Evolutionary conservation across 257 asterid genomes (phyloP), one percentile per base, ranked within the genome.

Genomic region (Solanum dulcamara): DNA sequence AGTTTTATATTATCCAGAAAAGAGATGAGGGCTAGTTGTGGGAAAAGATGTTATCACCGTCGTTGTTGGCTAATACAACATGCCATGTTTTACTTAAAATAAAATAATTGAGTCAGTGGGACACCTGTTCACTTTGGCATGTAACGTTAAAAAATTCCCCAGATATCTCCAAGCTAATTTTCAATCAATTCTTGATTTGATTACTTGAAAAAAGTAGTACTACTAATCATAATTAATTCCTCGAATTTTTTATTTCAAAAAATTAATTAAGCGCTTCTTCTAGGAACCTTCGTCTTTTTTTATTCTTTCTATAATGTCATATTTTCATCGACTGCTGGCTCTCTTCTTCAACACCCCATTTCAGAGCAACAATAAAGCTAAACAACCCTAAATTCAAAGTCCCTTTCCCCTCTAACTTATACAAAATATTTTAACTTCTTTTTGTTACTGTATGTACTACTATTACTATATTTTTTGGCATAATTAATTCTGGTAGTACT

Each of bases 211-310:
- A 70, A n/a, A n/a, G n/a, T n/a, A n/a, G n/a, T n/a, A n/a, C 32
- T 18, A 32, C 46, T 68, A 18, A 68, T 33, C 4, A 40, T 7
- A 44, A 44, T 83, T 37, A 46, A 64, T 20, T 30, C 10, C 28
- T 28, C 32, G 42, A 59, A 7, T 33, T 32, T 38, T 22, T 57
- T 37, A 38, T 37, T 82, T 30, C 18, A 42, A 62, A 55, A 40
- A n/a, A 60, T 80, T 75, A 80, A 51, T 68, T 24, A 70, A 84
- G 44, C 55, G 90, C 91, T 87, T 18, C 81, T 94, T 94, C 98
- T 68, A 70, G 74, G 97, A 92, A 94, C 87, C 93, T 93, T 94
- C 98, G 88, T 85, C 86, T 35, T 80, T 77, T 53, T 32, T 86
- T 51, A 17, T 17, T 20, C 55, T 15, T 20, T 44, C n/a, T 40